Percentiles rank a stretch among this genome's conserved stretches.
phyloP scores from a whole-genome alignment of 2,329 filamentous ascomycete species.

The Fusarium sp. region DNA sequence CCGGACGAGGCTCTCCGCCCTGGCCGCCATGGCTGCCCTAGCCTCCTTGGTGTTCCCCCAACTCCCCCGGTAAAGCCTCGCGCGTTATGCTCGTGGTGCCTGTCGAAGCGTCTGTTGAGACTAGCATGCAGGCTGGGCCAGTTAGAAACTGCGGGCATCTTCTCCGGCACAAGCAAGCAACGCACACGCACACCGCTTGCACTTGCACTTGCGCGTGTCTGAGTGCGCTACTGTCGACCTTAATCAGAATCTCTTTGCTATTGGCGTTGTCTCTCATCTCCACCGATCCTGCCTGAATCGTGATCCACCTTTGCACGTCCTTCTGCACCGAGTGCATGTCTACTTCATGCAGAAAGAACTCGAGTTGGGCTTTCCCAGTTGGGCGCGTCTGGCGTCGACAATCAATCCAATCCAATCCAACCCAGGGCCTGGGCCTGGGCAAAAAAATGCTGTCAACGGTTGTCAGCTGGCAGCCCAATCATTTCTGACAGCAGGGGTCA shows the following conservation, averaged over 20 bases:
- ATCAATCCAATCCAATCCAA: neutral
- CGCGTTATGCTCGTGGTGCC: neutral
- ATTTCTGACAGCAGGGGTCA: neutral
- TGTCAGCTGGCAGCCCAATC: slow-evolving; percentile 1
- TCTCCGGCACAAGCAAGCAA: neutral
- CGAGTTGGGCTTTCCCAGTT: neutral
- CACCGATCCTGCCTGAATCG: neutral
- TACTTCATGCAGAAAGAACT: slow-evolving; percentile 1
- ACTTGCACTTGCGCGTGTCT: neutral
- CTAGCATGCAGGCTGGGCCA: neutral
- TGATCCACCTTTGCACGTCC: neutral
- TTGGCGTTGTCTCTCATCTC: neutral
- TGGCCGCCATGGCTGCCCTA: slow-evolving; percentile 11
- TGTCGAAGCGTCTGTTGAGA: neutral
- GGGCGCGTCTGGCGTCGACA: neutral
- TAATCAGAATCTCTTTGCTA: neutral
- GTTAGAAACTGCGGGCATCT: neutral
- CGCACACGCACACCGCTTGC: slow-evolving; percentile 27
- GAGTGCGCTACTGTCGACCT: slow-evolving; percentile 4
- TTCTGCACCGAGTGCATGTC: neutral
- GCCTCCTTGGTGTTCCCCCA: neutral
- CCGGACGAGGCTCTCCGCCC: slow-evolving; percentile 41
- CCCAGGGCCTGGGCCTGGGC: neutral
- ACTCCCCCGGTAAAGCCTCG: neutral
- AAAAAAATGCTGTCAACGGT: slow-evolving; percentile 4